Evolutionary conservation across 192 early-diverging fungal species (phyloP).

Genomic region (Coemansia sp.): DNA sequence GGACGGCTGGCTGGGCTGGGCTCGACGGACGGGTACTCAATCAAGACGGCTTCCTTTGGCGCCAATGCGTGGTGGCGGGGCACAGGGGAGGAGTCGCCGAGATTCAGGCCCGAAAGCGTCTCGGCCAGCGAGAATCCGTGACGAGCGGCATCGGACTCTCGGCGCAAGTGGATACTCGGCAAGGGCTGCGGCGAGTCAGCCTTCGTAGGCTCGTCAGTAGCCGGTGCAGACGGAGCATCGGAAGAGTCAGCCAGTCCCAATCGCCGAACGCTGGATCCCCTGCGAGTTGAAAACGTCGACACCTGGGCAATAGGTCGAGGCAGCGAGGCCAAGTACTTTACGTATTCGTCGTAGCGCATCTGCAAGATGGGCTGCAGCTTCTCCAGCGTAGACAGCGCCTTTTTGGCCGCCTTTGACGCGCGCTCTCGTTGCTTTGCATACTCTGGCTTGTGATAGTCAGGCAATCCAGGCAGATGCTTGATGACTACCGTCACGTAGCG

Average conservation of each 20-base stretch:
- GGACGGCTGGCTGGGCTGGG: conserved; percentile 1
- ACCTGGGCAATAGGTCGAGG: conserved; percentile 26
- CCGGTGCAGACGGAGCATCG: conserved; percentile 4
- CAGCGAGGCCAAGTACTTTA: conserved; percentile 36
- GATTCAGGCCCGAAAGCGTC: conserved; percentile 26
- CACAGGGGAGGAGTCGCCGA: background rate
- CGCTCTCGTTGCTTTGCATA: conserved; percentile 45
- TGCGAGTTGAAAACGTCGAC: conserved; percentile 29
- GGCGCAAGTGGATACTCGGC: conserved; percentile 14
- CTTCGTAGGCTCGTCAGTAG: background rate
- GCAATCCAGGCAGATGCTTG: conserved; percentile 59
- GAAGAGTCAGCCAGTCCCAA: background rate
- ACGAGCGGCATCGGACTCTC: conserved; percentile 5
- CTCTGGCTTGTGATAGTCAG: conserved; percentile 53
- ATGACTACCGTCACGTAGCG: conserved; percentile 64
- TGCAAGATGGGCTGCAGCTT: conserved; percentile 59
- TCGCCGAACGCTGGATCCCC: conserved; percentile 19
- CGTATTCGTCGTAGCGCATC: conserved; percentile 55
- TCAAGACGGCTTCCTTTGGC: conserved; percentile 6
- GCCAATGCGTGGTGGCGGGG: background rate
- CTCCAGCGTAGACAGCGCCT: conserved; percentile 58
- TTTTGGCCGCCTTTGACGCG: conserved; percentile 49
- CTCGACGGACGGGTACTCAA: conserved; percentile 21
- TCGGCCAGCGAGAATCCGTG: conserved; percentile 36
- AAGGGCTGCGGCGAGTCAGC: background rate